phyloP scores from a whole-genome alignment of 371 early-diverging fungal species.

The Batkoa obscura region DNA sequence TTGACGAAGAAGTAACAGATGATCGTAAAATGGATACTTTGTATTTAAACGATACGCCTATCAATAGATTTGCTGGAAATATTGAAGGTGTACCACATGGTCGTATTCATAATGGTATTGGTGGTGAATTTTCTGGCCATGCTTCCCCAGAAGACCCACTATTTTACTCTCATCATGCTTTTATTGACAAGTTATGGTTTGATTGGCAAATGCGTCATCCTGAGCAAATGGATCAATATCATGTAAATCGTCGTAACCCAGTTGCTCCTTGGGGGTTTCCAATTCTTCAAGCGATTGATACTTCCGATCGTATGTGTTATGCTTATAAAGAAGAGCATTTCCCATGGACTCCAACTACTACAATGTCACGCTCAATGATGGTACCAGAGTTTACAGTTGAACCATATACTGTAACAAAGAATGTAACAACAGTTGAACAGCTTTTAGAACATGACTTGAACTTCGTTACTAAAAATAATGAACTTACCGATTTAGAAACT shows the following conservation, averaged over 20 bases:
- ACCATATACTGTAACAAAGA: too few species aligned
- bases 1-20: neutral
- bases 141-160: conserved; percentile 27
- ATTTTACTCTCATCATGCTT: conserved; percentile 34
- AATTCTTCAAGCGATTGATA: neutral
- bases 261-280: neutral
- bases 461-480: too few species aligned
- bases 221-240: neutral
- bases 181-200: conserved; percentile 28
- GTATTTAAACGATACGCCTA: neutral
- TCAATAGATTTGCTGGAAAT: conserved; percentile 11
- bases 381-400: too few species aligned
- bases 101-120: conserved; percentile 21
- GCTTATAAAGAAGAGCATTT: neutral
- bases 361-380: too few species aligned
- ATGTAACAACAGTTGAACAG: too few species aligned
- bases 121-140: conserved; percentile 21
- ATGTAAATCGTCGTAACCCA: neutral
- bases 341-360: neutral
- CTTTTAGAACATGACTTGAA: too few species aligned
- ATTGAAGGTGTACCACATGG: conserved; percentile 27
- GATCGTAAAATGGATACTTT: neutral
- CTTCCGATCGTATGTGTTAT: neutral
- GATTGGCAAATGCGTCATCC: conserved; percentile 16
- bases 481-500: too few species aligned